These are phyloP conservation scores for barrel medic (Medicago truncatula) DNA, from an alignment of 306 rosid genomes.

Conservation along the genomic window MtrunA17r5.0-ANR NC_053042.1:54491001-54491500, in stretches of 20 bases:
- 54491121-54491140: too few relatives aligned
- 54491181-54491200: not conserved
- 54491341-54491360: too few relatives aligned
- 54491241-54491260: not conserved
- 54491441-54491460: slow-evolving; percentile 25
- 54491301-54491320: too few relatives aligned
- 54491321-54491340: too few relatives aligned
- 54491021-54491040: too few relatives aligned
- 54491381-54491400: too few relatives aligned
- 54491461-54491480: slow-evolving; percentile 28
- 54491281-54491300: too few relatives aligned
- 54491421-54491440: not conserved
- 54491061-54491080: not conserved
- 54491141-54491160: not conserved
- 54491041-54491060: too few relatives aligned
- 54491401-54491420: too few relatives aligned
- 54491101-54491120: not conserved
- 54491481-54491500: slow-evolving; percentile 11
- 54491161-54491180: not conserved
- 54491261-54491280: not conserved
- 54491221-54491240: too few relatives aligned
- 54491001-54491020: too few relatives aligned
- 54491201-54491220: not conserved
- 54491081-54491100: not conserved
- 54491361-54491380: too few relatives aligned